phyloP scores from a whole-genome alignment of 1,284 basidiomycete species.

The Leucoagaricus sp. region DNA sequence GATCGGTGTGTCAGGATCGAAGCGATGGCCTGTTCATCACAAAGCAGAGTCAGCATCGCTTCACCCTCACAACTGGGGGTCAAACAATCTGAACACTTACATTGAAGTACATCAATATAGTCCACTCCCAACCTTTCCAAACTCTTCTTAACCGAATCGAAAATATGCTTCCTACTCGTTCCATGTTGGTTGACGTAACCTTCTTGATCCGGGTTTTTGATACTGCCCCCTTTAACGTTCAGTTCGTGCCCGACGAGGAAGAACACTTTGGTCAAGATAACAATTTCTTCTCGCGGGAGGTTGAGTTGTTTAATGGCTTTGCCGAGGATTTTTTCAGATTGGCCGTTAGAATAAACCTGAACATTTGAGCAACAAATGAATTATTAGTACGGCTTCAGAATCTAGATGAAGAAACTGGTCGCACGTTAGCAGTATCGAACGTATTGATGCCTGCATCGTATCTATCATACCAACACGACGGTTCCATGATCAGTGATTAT shows the following conservation, averaged over 20 bases:
- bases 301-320: constrained; percentile 75
- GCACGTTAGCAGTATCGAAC: constrained; percentile 65
- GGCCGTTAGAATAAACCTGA: constrained; percentile 68
- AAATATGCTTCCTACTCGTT: constrained; percentile 66
- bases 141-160: constrained; percentile 68
- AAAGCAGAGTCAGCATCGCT: too few relatives aligned
- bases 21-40: constrained; percentile 45
- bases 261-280: constrained; percentile 74
- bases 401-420: constrained; percentile 9
- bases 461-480: constrained; percentile 25
- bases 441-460: constrained; percentile 67
- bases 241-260: neutral
- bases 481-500: neutral
- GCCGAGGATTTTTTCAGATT: constrained; percentile 74
- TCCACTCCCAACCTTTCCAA: constrained; percentile 67
- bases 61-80: too few relatives aligned
- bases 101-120: constrained; percentile 71
- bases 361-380: neutral
- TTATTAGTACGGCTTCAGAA: too few relatives aligned
- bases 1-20: constrained; percentile 61
- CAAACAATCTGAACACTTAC: constrained; percentile 25
- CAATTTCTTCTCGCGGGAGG: constrained; percentile 74
- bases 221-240: neutral
- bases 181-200: constrained; percentile 66
- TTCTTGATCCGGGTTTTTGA: constrained; percentile 33